Base-by-base conservation (phyloP, 306 rosid genomes). In the Leucaena leucocephala region DNA sequence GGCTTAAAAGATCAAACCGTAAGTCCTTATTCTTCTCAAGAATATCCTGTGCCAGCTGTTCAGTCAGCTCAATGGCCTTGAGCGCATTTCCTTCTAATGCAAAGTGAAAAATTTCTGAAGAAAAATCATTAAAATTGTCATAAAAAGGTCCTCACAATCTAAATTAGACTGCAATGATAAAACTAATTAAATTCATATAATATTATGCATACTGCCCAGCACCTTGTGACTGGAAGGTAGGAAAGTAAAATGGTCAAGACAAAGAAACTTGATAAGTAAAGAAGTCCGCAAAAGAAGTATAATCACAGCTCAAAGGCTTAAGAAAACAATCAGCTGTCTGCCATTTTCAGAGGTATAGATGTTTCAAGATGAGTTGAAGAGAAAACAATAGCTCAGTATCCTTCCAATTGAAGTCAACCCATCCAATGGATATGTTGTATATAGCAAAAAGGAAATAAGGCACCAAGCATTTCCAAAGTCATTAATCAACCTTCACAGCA, bases 1-100 rank as follows among this genome's bases (percentile, higher is more conserved):
- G 97, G 85, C 94, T 87, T 80, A 93, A 82, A 78, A 95, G 92
- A 86, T 91, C 97, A 89, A 95, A 95, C 66, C 86, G 90, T 90
- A 95, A 81, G 78, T 89, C 98, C 84, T 90, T 86, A 46, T 91
- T 88, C 67, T 86, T 86, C 84, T 87, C 92, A 54, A 95, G 88
- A 58, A 95, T 84, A 84, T 87, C 89, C 17, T 58, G 88, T 16
- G 94, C 84, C 81, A 91, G 75, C 83, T 90, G 86, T 74, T 93
- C 93, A 42, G 97, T 89, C 76, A 93, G 87, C 85, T 90, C 97
- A 84, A 95, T 89, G 68, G 98, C 98, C 90, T 82, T 82, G 13
- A 90, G 97, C 43, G 89, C 93, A 78, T 89, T 85, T 81, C 98
- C 97, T 75, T 94, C 98, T 27, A 90, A 68, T 19, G 82, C 89